Percentiles rank a stretch among this genome's conserved stretches.
phyloP scores from a whole-genome alignment of 208 protist species.

The Leishmania guyanensis region DNA sequence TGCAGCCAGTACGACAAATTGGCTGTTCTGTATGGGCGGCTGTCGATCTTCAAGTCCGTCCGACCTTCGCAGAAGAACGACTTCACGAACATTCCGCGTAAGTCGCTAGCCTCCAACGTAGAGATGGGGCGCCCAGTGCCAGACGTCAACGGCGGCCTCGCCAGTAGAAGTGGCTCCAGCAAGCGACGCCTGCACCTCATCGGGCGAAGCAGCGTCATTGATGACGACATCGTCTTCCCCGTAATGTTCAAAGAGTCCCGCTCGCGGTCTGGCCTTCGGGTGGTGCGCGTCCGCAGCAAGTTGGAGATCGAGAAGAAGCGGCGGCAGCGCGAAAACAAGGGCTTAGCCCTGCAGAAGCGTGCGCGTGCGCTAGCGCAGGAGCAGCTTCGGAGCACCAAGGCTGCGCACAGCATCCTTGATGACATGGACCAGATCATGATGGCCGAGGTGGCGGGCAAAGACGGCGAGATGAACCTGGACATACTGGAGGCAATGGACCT shows the following conservation, averaged over 20 bases:
- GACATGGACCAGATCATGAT: conserved; percentile 34
- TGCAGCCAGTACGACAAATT: conserved; percentile 69
- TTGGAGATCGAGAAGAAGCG: conserved; percentile 35
- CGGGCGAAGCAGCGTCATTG: conserved; percentile 26
- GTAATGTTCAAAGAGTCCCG: conserved; percentile 76
- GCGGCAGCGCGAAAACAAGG: conserved; percentile 24
- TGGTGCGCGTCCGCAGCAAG: conserved; percentile 57
- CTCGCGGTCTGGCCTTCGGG: conserved; percentile 43
- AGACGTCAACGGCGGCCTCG: conserved; percentile 1
- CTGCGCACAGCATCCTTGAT: conserved; percentile 31
- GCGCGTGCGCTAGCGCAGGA: conserved; percentile 20
- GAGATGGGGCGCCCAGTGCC: conserved; percentile 33
- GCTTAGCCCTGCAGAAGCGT: conserved; percentile 42
- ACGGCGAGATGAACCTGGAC: conserved; percentile 42
- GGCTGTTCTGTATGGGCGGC: conserved; percentile 69
- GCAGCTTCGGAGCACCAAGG: conserved; percentile 21
- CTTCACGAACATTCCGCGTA: conserved; percentile 56
- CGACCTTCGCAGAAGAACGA: conserved; percentile 65
- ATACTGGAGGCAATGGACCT: conserved; percentile 46
- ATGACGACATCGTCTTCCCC: conserved; percentile 76
- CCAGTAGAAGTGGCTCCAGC: background rate
- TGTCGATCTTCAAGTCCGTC: conserved; percentile 82
- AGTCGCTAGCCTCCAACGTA: conserved; percentile 50
- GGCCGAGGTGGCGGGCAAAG: conserved; percentile 31
- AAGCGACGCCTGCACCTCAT: conserved; percentile 22